These are phyloP conservation scores for Paracoccidioides lutzii DNA, from an alignment of 2,329 filamentous ascomycete species.

Conservation along the genomic window DNA sequence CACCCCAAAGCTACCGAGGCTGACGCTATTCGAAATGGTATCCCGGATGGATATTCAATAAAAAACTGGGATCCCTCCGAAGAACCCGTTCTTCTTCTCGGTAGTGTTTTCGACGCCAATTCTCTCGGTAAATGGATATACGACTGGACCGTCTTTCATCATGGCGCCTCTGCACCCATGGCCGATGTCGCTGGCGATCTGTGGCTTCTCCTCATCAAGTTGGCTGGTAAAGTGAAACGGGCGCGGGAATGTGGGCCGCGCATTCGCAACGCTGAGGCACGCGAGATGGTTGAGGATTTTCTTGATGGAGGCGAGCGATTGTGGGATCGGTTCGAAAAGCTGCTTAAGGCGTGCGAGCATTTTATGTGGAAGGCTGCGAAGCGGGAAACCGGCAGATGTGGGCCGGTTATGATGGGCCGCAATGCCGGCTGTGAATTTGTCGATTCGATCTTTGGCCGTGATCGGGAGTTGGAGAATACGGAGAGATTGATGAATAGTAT, in stretches of 20 bases:
- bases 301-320: slow-evolving; percentile 78
- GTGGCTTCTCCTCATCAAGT: slow-evolving; percentile 87
- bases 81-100: slow-evolving; percentile 83
- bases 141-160: slow-evolving; percentile 93
- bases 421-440: slow-evolving; percentile 92
- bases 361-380: slow-evolving; percentile 90
- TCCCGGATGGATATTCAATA: slow-evolving; percentile 79
- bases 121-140: slow-evolving; percentile 98
- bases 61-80: slow-evolving; percentile 98
- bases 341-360: slow-evolving; percentile 82
- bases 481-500: slow-evolving; percentile 87
- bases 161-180: slow-evolving; percentile 69
- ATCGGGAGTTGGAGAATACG: slow-evolving; percentile 77
- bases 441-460: slow-evolving; percentile 84
- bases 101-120: slow-evolving; percentile 94
- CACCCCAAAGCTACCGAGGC: slow-evolving; percentile 49
- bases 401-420: slow-evolving; percentile 62
- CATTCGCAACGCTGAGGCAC: slow-evolving; percentile 60
- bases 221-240: slow-evolving; percentile 86
- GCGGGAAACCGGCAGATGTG: slow-evolving; percentile 50
- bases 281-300: slow-evolving; percentile 79
- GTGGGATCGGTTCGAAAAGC: slow-evolving; percentile 68
- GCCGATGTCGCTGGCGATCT: slow-evolving; percentile 86
- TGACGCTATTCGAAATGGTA: slow-evolving; percentile 50
- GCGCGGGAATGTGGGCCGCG: slow-evolving; percentile 64